Evolutionary conservation across 768 basidiomycete genomes (phyloP).

Genomic region (Mycena sanguinolenta): DNA sequence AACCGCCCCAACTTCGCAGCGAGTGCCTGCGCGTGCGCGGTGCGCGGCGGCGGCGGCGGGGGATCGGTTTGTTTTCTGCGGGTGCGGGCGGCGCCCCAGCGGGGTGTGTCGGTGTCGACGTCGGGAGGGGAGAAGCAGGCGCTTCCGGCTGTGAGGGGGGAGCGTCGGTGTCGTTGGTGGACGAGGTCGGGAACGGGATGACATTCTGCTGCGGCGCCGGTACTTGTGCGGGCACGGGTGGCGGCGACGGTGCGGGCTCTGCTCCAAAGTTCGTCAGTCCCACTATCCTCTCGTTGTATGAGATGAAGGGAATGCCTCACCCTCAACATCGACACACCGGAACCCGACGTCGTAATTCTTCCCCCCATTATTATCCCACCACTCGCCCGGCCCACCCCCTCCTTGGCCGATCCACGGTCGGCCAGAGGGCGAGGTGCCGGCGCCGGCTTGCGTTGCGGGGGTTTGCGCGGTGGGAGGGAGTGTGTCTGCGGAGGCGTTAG

Average conservation of each 20-base stretch:
- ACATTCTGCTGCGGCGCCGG: neutral
- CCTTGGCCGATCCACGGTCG: slow-evolving; percentile 28
- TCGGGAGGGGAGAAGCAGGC: too few relatives aligned
- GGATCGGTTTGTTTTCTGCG: neutral
- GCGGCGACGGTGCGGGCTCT: neutral
- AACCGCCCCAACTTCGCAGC: slow-evolving; percentile 43
- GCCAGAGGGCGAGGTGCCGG: neutral
- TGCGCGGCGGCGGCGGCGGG: slow-evolving; percentile 31
- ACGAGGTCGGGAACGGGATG: slow-evolving; percentile 21
- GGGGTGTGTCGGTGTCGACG: neutral
- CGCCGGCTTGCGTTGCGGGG: neutral
- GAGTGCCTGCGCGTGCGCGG: slow-evolving; percentile 35
- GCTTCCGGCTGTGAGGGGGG: too few relatives aligned
- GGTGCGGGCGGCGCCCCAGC: too few relatives aligned
- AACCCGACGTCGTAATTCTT: slow-evolving; percentile 86
- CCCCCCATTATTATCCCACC: slow-evolving; percentile 94
- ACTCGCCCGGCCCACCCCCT: slow-evolving; percentile 65
- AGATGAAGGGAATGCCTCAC: too few relatives aligned
- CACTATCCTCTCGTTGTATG: too few relatives aligned
- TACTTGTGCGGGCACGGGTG: neutral
- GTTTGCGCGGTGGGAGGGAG: neutral
- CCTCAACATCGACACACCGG: slow-evolving; percentile 39
- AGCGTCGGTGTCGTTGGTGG: too few relatives aligned
- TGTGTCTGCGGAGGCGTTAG: neutral
- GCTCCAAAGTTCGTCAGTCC: too few relatives aligned